These are phyloP conservation scores for Lantana camara DNA, from an alignment of 257 asterid genomes.

Conservation along the genomic window DNA sequence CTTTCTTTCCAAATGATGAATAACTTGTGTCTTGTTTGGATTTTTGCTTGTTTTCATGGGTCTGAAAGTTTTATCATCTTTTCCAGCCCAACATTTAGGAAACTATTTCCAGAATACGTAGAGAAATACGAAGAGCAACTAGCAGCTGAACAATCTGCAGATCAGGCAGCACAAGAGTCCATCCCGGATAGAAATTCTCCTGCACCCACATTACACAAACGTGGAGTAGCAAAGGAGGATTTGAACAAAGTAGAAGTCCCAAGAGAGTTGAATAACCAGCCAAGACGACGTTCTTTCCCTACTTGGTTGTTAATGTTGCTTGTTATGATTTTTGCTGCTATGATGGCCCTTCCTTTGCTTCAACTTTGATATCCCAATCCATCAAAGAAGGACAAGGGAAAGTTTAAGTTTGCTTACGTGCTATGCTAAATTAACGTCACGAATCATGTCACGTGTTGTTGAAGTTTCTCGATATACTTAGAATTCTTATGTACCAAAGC, in stretches of 20 bases:
- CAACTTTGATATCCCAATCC: slow-evolving; percentile 51
- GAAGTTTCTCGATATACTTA: slow-evolving; percentile 18
- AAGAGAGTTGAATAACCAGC: slow-evolving; percentile 49
- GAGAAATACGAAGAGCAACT: slow-evolving; percentile 75
- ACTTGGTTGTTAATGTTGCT: slow-evolving; percentile 75
- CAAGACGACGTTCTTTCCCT: slow-evolving; percentile 54
- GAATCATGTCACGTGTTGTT: slow-evolving; percentile 14
- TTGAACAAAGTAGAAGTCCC: slow-evolving; percentile 38
- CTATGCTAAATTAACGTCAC: slow-evolving; percentile 22
- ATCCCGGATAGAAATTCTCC: slow-evolving; percentile 35
- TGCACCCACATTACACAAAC: slow-evolving; percentile 42
- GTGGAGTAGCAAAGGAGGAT: slow-evolving; percentile 49
- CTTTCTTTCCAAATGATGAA: neutral
- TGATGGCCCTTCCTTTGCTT: slow-evolving; percentile 93
- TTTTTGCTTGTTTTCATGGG: neutral
- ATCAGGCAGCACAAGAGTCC: slow-evolving; percentile 43
- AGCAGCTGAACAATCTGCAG: slow-evolving; percentile 52
- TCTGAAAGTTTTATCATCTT: slow-evolving; percentile 2
- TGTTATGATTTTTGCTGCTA: slow-evolving; percentile 63
- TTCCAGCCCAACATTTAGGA: slow-evolving; percentile 80
- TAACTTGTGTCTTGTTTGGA: neutral
- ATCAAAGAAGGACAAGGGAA: slow-evolving; percentile 5
- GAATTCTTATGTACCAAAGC: slow-evolving; percentile 25
- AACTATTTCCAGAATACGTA: slow-evolving; percentile 80
- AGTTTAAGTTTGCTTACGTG: slow-evolving; percentile 21